phyloP scores from a whole-genome alignment of 805 yeast species.

The Metschnikowia bowlesiae region DNA sequence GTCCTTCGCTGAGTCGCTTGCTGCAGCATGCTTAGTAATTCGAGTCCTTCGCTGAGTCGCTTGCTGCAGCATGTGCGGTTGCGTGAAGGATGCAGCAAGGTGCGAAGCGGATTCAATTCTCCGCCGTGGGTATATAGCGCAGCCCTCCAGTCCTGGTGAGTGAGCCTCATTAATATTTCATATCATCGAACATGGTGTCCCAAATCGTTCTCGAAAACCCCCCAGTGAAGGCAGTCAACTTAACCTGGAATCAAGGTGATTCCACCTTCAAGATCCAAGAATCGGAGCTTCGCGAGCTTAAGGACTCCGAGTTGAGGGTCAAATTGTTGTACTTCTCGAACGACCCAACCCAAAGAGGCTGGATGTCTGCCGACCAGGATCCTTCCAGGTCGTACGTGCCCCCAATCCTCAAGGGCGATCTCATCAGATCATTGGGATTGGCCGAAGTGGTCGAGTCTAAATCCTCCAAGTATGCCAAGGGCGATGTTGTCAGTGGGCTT shows the following conservation, averaged over 20 bases:
- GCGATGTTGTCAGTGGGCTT: constrained; percentile 39
- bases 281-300: constrained; percentile 15
- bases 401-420: constrained; percentile 41
- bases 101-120: constrained; percentile 3
- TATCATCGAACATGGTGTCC: constrained; percentile 8
- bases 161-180: neutral
- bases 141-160: neutral
- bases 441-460: constrained; percentile 49
- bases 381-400: constrained; percentile 29
- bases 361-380: constrained; percentile 42
- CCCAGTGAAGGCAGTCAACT: constrained; percentile 20
- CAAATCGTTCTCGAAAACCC: constrained; percentile 21
- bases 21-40: neutral
- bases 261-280: constrained; percentile 29
- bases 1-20: neutral
- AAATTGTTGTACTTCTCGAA: constrained; percentile 47
- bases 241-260: constrained; percentile 19
- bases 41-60: neutral
- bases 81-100: neutral
- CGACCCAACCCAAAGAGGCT: constrained; percentile 60
- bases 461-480: constrained; percentile 34
- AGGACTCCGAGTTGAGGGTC: constrained; percentile 41
- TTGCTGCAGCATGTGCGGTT: neutral
- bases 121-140: constrained; percentile 1
- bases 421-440: constrained; percentile 44